A percentile compares a stretch with the other conserved stretches of the same genome.
phyloP scores from a whole-genome alignment of 768 basidiomycete species.

The Suillus clintonianus region DNA sequence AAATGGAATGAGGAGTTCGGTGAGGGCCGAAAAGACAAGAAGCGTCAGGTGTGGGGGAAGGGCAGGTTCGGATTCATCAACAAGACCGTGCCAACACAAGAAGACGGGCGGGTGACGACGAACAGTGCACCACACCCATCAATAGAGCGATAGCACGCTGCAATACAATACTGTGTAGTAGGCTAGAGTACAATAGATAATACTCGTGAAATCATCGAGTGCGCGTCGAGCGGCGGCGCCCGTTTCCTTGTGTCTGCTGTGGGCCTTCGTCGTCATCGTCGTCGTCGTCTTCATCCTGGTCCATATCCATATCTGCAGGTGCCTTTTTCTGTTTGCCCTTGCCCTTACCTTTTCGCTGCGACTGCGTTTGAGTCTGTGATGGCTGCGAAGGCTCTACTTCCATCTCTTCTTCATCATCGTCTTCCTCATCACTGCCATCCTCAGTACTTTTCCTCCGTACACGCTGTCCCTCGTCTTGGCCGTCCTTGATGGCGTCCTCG shows the following conservation, averaged over 20 bases:
- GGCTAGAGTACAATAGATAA: constrained; percentile 17
- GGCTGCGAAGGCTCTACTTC: constrained; percentile 35
- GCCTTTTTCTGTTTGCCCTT: constrained; percentile 26
- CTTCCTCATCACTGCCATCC: constrained; percentile 40
- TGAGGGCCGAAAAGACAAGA: constrained; percentile 72
- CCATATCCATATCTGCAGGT: constrained; percentile 43
- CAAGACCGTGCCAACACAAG: constrained; percentile 34
- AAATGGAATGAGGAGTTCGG: constrained; percentile 96
- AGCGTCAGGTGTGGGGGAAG: constrained; percentile 82
- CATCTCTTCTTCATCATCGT: constrained; percentile 43
- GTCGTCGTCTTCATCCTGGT: constrained; percentile 44
- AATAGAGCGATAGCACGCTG: constrained; percentile 27
- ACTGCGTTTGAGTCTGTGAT: constrained; percentile 15
- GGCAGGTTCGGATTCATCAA: constrained; percentile 85
- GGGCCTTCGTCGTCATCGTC: constrained; percentile 24
- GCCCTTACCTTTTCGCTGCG: constrained; percentile 25
- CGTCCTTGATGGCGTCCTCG: constrained; percentile 66
- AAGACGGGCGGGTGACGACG: constrained; percentile 46
- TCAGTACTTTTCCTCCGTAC: constrained; percentile 34
- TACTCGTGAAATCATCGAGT: constrained; percentile 12
- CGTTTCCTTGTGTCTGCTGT: constrained; percentile 16
- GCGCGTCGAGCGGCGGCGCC: constrained; percentile 22
- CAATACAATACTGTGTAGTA: constrained; percentile 19
- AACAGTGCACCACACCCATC: constrained; percentile 10
- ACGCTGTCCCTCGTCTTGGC: constrained; percentile 51